Evolutionary conservation across 2,329 filamentous ascomycete genomes (phyloP), one percentile per base, ranked within the genome.

Genomic region (Pezicula carpinea): DNA sequence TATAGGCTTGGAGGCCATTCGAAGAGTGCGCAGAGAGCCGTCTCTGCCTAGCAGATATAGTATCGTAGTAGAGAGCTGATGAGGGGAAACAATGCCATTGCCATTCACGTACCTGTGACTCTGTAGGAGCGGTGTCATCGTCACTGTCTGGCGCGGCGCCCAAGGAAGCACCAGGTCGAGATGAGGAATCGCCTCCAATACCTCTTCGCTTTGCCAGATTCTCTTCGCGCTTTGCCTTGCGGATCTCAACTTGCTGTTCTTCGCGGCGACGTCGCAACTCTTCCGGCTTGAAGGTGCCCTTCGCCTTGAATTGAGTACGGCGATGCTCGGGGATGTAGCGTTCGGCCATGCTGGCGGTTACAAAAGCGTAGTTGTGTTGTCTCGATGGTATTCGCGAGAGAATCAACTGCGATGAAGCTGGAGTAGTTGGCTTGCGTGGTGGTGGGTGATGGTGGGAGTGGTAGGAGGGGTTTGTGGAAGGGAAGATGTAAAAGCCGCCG

Each of bases 251-350:
- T 75, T 97, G 93, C 72, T 96, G 91, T 74, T 99, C 93, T 71
- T 99, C 93, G 67, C 93, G 93, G 68, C 93, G 93, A 65, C 93
- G 91, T 68, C 93, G 89, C 58, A 99, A 85, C 77, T 99, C 93
- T 70, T 99, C 93, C 63, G 92, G 92, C 83, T 96, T 96, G 80
- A 99, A 97, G 65, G 89, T 89, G 73, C 89, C 92, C 82, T 96
- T 96, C 47, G 93, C 93, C 86, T 99, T 99, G 85, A 96, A 99
- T 76, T 96, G 91, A 58, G 89, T 96, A 68, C 93, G 91, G 71
- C 93, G 90, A 79, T 99, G 93, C 77, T 99, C 93, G 70, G 93
- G 93, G 66, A 99, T 99, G 77, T 96, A 99, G 66, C 93, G 89
- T 71, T 99, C 93, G 71, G 93, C 87, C 93, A 99, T 99, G 45